Evolutionary conservation across 768 basidiomycete genomes (phyloP), one percentile per base, ranked within the genome.

Genomic region (Cubamyces sp.): DNA sequence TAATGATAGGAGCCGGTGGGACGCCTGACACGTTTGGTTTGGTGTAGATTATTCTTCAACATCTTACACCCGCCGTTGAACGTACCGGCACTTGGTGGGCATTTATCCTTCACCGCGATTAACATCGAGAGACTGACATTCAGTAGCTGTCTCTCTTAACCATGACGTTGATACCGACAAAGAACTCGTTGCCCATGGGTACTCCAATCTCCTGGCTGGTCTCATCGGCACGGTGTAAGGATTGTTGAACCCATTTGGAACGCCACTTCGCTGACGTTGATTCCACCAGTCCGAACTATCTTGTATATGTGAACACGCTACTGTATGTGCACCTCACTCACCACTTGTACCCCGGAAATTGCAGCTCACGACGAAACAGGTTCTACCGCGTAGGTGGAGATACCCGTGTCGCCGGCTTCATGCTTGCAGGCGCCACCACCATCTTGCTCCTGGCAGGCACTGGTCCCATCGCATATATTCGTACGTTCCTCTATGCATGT

Each of bases 381-480:
- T 96, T 98, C 74, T 98, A 97, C 76, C 90, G 95, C 37, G 91
- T 97, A 18, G 96, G 96, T 1, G 96, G 96, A 3, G 86, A 83
- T 8, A 95, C 87, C 2, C 82, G 96, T 14, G 74, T 94, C 19
- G 86, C 96, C 1, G 92, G 94, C 5, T 87, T 96, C 66, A 76
- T 98, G 75, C 86, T 99, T 16, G 94, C 92, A 1, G 71, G 84
- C 11, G 88, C 87, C 6, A 95, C 91, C 3, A 79, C 78, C 7
- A 75, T 84, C 0, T 76, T 99, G 46, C 79, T 98, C 61, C 74
- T 94, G 34, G 77, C 93, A 40, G 96, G 96, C 3, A 94, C 96
- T 0, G 86, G 85, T 0, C 92, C 94, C 0, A 96, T 99, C 64
- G 91, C 92, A 15, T 98, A 82, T 70, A 89, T 99, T 54, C 95